Evolutionary conservation across 164 flowering plant species (phyloP), one percentile per base, ranked within the genome.

Genomic region (Vitis amurensis): DNA sequence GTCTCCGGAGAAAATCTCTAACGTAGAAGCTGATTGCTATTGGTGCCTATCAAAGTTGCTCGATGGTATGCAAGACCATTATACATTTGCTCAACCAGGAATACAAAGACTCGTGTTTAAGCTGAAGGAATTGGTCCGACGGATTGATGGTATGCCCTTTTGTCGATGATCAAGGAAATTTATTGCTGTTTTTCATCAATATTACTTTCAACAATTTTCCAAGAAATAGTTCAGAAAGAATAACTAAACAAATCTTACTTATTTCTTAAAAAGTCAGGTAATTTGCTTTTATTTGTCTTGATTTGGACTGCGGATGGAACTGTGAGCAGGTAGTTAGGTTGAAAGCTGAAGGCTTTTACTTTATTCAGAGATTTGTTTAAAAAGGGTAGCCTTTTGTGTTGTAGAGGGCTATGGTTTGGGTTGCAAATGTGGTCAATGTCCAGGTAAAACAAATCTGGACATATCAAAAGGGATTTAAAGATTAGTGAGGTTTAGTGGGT

Each of bases 61-160:
- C 67, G 97, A 95, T 75, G 97, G 99, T 50, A 95, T 93, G 97
- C 99, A 93, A 83, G 98, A 93, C 66, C 99, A 95, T 80, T 95
- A 95, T 78, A 93, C 98, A 58, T 95, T 95, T 87, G 99, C 99
- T 67, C 99, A 93, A 81, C 97, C 99, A 44, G 97, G 98, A 79
- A 95, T 95, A 60, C 99, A 95, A 66, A 83, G 97, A 70, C 98
- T 95, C 74, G 98, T 96, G 47, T 96, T 91, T 77, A 93, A 89
- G 83, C 77, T 96, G 71, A 96, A 91, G 83, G 99, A 96, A 73
- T 72, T 96, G 83, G 98, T 96, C 55, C 79, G 88, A 56, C 83
- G 98, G 69, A 90, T 96, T 78, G 97, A 96, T 87, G 99, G 99
- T 96, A 88, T 67, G 70, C 68, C 61, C 49, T 66, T 50, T 66